Evolutionary conservation across 176 grass and related monocot genomes (phyloP).

Genomic region (Pontederia paniculata): DNA sequence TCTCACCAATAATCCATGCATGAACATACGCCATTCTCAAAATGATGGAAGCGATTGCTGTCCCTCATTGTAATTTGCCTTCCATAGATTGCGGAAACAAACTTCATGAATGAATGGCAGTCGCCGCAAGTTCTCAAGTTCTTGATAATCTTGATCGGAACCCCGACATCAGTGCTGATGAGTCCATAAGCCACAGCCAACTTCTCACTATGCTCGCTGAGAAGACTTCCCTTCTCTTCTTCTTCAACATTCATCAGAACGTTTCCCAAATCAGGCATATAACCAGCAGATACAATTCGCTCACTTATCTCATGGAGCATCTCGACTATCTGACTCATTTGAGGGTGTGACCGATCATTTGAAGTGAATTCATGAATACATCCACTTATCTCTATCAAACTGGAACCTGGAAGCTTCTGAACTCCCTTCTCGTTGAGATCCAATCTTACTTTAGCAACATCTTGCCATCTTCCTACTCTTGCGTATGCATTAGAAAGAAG

Average conservation of each 20-base stretch:
- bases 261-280: constrained; percentile 1
- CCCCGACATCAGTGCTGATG: constrained; percentile 1
- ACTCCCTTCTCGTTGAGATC: not conserved
- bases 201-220: constrained; percentile 15
- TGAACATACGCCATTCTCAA: constrained; percentile 5
- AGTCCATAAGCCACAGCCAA: constrained; percentile 14
- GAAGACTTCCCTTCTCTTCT: constrained; percentile 2
- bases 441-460: constrained; percentile 1
- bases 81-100: constrained; percentile 1
- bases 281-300: not conserved
- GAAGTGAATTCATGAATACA: constrained; percentile 13
- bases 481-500: constrained; percentile 12
- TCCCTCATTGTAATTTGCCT: constrained; percentile 14
- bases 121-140: constrained; percentile 16
- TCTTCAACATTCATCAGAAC: constrained; percentile 6
- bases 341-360: constrained; percentile 6
- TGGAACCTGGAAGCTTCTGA: constrained; percentile 1
- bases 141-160: not conserved
- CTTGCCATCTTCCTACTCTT: constrained; percentile 10
- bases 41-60: constrained; percentile 10
- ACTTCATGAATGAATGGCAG: constrained; percentile 19
- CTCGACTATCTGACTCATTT: constrained; percentile 7
- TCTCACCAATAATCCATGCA: constrained; percentile 15
- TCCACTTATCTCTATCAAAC: constrained; percentile 4
- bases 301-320: constrained; percentile 10